These are phyloP conservation scores for Tripterygium wilfordii DNA, from an alignment of 177 flowering plant genomes.

Conservation along the genomic window DNA sequence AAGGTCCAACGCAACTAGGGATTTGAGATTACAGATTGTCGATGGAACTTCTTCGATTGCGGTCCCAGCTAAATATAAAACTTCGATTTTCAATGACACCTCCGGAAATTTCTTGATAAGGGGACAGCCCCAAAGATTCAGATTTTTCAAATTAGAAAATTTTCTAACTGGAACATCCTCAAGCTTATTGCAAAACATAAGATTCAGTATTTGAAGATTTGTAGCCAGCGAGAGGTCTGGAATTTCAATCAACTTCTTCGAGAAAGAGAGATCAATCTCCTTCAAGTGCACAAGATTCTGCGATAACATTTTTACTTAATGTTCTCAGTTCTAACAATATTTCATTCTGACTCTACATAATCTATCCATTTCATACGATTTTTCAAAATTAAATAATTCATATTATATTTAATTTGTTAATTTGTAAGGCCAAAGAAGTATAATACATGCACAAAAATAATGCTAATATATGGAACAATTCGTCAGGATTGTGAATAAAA, in stretches of 20 bases:
- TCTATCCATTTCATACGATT: too few species aligned
- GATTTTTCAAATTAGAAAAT: neutral
- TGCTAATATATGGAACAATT: too few species aligned
- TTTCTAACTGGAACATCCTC: neutral
- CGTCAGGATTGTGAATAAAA: too few species aligned
- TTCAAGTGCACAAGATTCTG: neutral
- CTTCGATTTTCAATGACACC: neutral
- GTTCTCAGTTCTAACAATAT: too few species aligned
- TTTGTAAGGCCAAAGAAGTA: too few species aligned
- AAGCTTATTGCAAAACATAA: neutral
- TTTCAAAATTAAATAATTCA: too few species aligned
- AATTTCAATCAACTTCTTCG: neutral
- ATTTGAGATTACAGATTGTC: neutral
- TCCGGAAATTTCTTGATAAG: neutral
- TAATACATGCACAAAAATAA: too few species aligned
- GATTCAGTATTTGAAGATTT: neutral
- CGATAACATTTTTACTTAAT: too few species aligned
- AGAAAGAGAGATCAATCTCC: neutral
- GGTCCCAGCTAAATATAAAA: neutral
- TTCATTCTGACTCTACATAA: too few species aligned
- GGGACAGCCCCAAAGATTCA: neutral
- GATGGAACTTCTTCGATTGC: neutral
- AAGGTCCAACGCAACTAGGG: neutral
- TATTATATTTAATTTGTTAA: too few species aligned
- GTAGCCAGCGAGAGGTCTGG: conserved; percentile 4